Base-by-base conservation (phyloP, 805 yeast species). In the Sugiyamaella valdiviana region DNA sequence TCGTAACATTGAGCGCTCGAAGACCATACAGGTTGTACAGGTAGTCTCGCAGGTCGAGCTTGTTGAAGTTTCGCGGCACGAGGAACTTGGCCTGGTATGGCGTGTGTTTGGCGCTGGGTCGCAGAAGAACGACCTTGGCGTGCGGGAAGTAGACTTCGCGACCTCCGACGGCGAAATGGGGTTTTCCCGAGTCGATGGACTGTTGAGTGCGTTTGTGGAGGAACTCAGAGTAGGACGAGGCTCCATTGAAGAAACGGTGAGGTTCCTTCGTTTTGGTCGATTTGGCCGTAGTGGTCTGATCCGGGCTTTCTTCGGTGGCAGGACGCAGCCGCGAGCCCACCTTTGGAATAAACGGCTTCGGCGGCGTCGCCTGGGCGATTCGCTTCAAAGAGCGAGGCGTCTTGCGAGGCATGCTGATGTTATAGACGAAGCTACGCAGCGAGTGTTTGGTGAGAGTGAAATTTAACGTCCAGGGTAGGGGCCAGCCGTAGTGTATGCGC, bases 51-150 rank as follows among this genome's bases (percentile, higher is more conserved):
- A 93, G 74, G 66, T 91, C 98, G 70, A 93, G 74, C 66, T 90
- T 91, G 73, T 93, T 93, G 75, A 93, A 90, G 48, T 86, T 79
- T 62, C 85, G 80, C 14, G 99, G 99, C 16, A 95, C 99, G 55
- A 86, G 79, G 68, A 93, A 93, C 65, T 88, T 89, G 44, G 98
- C 98, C 68, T 89, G 97, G 69, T 85, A 90, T 42, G 99, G 99
- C 0, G 96, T 85, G 68, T 87, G 95, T 62, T 86, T 86, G n/a
- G 98, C 96, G 61, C 85, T 85, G 14, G 97, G 96, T 63, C 95
- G 78, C 53, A 93, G 69, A 26, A 91, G 72, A 44, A 85, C 79
- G 36, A 91, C 73, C 53, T 91, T 74, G 1, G 95, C 96, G 53
- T 80, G 80, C 26, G 99, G 99, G 65, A 91, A 85, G 64, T 79